Evolutionary conservation across 2,329 filamentous ascomycete species (phyloP).

Genomic region (Zasmidium cellare): DNA sequence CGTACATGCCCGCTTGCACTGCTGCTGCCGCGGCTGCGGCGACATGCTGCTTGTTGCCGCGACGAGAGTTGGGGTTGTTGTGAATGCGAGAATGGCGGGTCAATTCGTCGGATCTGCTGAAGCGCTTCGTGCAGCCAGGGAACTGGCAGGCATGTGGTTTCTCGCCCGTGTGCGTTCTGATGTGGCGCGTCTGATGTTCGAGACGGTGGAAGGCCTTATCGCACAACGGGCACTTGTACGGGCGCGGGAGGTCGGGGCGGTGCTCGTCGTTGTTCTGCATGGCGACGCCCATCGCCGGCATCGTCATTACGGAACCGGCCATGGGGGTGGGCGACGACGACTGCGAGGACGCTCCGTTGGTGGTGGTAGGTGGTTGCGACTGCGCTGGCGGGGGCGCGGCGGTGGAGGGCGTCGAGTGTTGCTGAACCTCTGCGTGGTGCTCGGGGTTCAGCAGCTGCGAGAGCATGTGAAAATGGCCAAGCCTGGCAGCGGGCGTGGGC

Average conservation of each 20-base stretch:
- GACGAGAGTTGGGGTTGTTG: conserved; percentile 95
- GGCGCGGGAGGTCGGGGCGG: conserved; percentile 82
- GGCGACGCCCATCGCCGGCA: conserved; percentile 51
- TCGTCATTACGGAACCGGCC: conserved; percentile 49
- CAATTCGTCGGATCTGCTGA: conserved; percentile 93
- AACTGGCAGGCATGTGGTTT: conserved; percentile 97
- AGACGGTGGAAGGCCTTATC: conserved; percentile 98
- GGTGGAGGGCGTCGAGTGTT: conserved; percentile 3
- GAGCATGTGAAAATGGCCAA: conserved; percentile 28
- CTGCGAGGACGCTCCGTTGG: conserved; percentile 13
- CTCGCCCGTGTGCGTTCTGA: conserved; percentile 95
- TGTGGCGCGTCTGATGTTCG: conserved; percentile 90
- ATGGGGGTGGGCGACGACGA: conserved; percentile 23
- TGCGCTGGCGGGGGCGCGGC: neutral
- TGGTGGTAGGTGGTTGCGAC: conserved; percentile 1
- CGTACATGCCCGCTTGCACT: conserved; percentile 53
- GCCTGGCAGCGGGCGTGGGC: conserved; percentile 6
- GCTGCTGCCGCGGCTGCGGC: conserved; percentile 58
- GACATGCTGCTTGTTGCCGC: conserved; percentile 80
- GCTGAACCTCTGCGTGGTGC: conserved; percentile 24
- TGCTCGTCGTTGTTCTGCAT: conserved; percentile 67
- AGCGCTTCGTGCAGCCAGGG: conserved; percentile 93
- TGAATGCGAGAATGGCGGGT: conserved; percentile 97
- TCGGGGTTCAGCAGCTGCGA: conserved; percentile 33
- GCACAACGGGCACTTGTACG: conserved; percentile 98